phyloP scores from a whole-genome alignment of 192 early-diverging fungal species.

The Dissophora globulifera region DNA sequence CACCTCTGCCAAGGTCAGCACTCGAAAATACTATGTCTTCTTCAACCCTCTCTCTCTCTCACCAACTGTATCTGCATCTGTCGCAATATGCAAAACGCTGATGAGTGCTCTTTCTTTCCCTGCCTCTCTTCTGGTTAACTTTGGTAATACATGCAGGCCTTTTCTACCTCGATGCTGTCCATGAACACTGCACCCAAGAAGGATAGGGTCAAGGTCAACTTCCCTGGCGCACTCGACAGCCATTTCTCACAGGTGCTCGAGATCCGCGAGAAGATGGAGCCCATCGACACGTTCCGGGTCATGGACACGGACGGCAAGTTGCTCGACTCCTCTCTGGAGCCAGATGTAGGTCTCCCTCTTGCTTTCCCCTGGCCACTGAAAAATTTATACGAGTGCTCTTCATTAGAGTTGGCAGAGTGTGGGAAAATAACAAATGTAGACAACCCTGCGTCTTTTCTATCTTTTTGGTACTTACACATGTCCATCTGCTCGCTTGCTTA shows the following conservation, averaged over 20 bases:
- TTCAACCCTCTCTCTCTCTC: neutral
- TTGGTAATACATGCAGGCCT: too few species aligned
- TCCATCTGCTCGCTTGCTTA: neutral
- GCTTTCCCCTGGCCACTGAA: too few species aligned
- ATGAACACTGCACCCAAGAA: slow-evolving; percentile 28
- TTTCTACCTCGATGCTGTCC: slow-evolving; percentile 32
- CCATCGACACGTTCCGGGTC: slow-evolving; percentile 92
- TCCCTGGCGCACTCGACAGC: slow-evolving; percentile 72
- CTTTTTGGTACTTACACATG: too few species aligned
- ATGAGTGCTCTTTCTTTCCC: neutral
- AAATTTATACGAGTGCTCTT: neutral
- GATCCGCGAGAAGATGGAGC: slow-evolving; percentile 71
- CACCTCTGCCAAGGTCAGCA: slow-evolving; percentile 37
- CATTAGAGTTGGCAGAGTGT: slow-evolving; percentile 5
- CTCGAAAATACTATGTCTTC: too few species aligned
- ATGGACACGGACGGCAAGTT: slow-evolving; percentile 90
- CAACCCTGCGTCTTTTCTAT: too few species aligned
- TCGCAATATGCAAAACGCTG: neutral
- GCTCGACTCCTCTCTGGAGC: slow-evolving; percentile 73
- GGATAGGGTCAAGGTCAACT: slow-evolving; percentile 66
- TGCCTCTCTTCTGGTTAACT: too few species aligned
- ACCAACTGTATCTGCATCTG: neutral
- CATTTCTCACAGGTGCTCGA: slow-evolving; percentile 71
- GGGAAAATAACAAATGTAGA: slow-evolving; percentile 17
- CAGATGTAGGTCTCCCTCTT: slow-evolving; percentile 61